Base-by-base conservation (phyloP, 345 rosid genomes). In the Orychophragmus violaceus region DNA sequence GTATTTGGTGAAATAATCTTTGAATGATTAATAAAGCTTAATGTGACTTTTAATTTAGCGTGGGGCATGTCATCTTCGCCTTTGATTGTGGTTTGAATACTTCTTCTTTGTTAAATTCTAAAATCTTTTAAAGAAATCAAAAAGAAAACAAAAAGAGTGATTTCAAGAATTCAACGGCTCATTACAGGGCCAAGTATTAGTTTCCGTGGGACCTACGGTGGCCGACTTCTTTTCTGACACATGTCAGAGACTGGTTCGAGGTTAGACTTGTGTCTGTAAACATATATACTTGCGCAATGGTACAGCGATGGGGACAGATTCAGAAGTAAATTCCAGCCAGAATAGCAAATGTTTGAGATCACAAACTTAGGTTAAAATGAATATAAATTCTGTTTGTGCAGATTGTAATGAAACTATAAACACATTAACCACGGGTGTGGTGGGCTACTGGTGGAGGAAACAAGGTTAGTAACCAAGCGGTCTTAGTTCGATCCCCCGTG, bases 191-290 rank as follows among this genome's bases (percentile, higher is more conserved):
- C 77, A 72, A 59, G 76, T 59, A 66, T 59, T 66, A 37, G 36
- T 42, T 58, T 39, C 62, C 3, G 71, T 39, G 62, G 76, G 76
- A 8, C 77, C 77, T 58, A 66, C 62, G 23, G 6, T 4, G 48
- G 77, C 77, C 77, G 77, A 73, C 77, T 65, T 63, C 64, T 0
- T 35, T 71, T 28, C 24, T n/a, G 10, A 62, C 36, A 64, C 71
- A 62, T 49, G 66, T 46, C 42, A 10, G 9, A 29, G 13, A 30
- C 48, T 1, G 12, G 41, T 59, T 51, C 32, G 66, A 30, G 66
- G 55, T 50, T 59, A 51, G 60, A 24, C 36, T 58, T 58, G 45
- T 50, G 66, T 30, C 62, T 28, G 42, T 32, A 42, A 42, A 50
- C 32, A 41, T 11, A 39, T 8, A 50, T 13, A 16, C 48, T 44